phyloP scores from a whole-genome alignment of 2,329 filamentous ascomycete species.

The Aspergillus puulaauensis region DNA sequence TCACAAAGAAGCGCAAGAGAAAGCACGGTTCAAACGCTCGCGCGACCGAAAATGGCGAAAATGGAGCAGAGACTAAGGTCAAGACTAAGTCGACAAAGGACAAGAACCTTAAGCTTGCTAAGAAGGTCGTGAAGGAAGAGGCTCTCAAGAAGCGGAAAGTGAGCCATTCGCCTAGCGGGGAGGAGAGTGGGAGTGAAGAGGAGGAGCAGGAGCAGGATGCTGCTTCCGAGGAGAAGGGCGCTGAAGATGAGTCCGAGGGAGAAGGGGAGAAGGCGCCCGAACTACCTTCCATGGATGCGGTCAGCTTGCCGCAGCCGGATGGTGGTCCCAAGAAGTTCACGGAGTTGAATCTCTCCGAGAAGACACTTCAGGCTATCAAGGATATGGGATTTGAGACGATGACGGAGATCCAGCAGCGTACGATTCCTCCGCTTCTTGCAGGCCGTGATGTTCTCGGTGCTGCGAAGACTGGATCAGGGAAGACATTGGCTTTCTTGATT shows the following conservation, averaged over 20 bases:
- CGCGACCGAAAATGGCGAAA: conserved; percentile 24
- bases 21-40: conserved; percentile 35
- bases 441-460: conserved; percentile 92
- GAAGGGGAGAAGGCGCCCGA: conserved; percentile 40
- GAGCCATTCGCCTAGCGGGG: conserved; percentile 36
- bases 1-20: conserved; percentile 47
- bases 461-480: conserved; percentile 93
- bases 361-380: conserved; percentile 81
- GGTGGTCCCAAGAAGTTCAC: conserved; percentile 69
- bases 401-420: conserved; percentile 89
- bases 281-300: conserved; percentile 51
- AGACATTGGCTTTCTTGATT: conserved; percentile 92
- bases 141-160: conserved; percentile 40
- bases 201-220: conserved; percentile 29
- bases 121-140: conserved; percentile 25
- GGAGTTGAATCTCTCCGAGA: conserved; percentile 81
- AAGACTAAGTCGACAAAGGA: conserved; percentile 20
- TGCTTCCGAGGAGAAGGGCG: conserved; percentile 31
- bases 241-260: conserved; percentile 27
- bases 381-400: conserved; percentile 94
- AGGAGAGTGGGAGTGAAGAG: conserved; percentile 30
- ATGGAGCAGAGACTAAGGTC: conserved; percentile 20
- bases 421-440: conserved; percentile 83
- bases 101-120: conserved; percentile 10
- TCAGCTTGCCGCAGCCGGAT: conserved; percentile 58